These are phyloP conservation scores for Suillus americanus DNA, from an alignment of 768 basidiomycete genomes.

Conservation along the genomic window DNA sequence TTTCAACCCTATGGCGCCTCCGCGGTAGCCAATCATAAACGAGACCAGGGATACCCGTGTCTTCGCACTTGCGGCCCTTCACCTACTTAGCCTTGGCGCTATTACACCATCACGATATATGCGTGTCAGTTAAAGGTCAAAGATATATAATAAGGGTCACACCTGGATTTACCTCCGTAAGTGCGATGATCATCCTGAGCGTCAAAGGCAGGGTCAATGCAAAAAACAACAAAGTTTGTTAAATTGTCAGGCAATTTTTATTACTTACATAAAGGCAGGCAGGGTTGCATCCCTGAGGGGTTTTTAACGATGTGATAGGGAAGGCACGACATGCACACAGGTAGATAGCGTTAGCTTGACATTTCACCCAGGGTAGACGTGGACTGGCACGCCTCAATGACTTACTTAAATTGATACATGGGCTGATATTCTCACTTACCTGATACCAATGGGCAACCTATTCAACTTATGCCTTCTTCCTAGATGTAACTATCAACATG, in stretches of 20 bases:
- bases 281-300: too few species aligned
- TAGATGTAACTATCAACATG: too few species aligned
- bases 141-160: neutral
- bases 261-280: too few species aligned
- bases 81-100: neutral
- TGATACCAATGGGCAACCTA: too few species aligned
- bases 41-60: neutral
- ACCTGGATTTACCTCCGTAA: neutral
- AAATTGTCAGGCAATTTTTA: neutral
- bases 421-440: neutral
- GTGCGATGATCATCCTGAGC: neutral
- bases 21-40: neutral
- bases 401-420: neutral
- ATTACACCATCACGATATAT: neutral
- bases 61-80: neutral
- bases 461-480: too few species aligned
- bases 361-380: neutral
- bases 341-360: too few species aligned
- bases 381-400: too few species aligned
- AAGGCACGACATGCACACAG: too few species aligned
- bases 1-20: neutral
- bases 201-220: neutral
- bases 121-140: neutral
- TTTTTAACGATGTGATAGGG: neutral
- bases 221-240: too few species aligned